A percentile compares a stretch with the other conserved stretches of the same genome.
phyloP scores from a whole-genome alignment of 176 grass and related monocot genomes.

The Puya raimondii region DNA sequence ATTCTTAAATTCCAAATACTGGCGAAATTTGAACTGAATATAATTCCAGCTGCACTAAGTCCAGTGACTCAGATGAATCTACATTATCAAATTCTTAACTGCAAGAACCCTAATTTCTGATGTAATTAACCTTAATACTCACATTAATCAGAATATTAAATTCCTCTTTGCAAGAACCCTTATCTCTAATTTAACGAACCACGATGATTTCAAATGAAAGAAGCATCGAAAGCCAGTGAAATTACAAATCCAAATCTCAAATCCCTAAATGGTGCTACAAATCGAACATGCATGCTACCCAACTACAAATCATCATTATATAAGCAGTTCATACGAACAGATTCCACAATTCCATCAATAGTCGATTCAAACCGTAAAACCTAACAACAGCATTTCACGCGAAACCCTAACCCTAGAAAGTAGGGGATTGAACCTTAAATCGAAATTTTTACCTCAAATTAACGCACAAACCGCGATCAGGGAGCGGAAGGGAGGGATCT shows the following conservation, averaged over 20 bases:
- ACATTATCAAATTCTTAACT: not conserved
- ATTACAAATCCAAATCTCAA: not conserved
- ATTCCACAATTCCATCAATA: not conserved
- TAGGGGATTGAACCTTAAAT: not conserved
- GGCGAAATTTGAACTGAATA: not conserved
- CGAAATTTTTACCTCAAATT: not conserved
- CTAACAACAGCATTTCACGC: not conserved
- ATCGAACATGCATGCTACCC: not conserved
- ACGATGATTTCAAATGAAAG: not conserved
- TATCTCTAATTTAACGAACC: not conserved
- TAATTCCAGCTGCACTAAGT: not conserved
- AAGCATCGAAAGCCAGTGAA: not conserved
- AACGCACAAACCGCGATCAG: not conserved
- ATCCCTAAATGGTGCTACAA: not conserved
- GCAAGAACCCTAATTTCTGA: not conserved
- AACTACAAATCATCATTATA: not conserved
- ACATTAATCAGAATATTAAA: not conserved
- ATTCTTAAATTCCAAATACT: not conserved
- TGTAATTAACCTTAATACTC: not conserved
- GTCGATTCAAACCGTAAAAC: not conserved
- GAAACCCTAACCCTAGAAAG: not conserved
- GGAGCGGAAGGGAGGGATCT: not conserved
- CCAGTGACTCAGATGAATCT: not conserved
- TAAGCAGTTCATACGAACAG: not conserved
- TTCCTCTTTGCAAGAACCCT: not conserved